Conservation (phyloP, 768 basidiomycete genomes). For the Pilatotrama ljubarskyi region DNA sequence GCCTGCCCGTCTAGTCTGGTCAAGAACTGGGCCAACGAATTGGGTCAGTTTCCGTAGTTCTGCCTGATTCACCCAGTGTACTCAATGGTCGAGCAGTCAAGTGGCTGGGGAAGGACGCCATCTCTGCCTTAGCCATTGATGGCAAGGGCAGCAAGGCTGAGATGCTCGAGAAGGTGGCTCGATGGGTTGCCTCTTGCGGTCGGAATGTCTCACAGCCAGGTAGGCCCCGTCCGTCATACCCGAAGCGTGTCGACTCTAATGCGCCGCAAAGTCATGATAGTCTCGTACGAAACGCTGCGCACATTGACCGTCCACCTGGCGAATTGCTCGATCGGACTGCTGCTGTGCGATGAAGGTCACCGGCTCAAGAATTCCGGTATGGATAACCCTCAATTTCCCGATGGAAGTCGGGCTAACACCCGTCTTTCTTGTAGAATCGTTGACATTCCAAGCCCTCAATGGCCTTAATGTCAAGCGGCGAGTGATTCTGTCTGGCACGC, state of each 20-base stretch:
- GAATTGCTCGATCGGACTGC: slow-evolving; percentile 79
- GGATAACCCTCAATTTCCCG: slow-evolving; percentile 6
- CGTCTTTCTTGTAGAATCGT: slow-evolving; percentile 57
- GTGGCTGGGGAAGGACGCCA: slow-evolving; percentile 88
- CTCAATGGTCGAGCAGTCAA: slow-evolving; percentile 59
- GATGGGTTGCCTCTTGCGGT: slow-evolving; percentile 89
- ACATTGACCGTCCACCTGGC: slow-evolving; percentile 75
- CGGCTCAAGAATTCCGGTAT: slow-evolving; percentile 92
- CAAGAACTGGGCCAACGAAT: slow-evolving; percentile 98
- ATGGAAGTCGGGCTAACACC: neutral
- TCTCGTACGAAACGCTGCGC: slow-evolving; percentile 95
- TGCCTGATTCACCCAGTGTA: neutral
- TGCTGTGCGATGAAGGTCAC: slow-evolving; percentile 98
- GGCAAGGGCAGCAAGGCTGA: slow-evolving; percentile 89
- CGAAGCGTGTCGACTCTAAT: neutral
- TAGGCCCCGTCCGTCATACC: slow-evolving; percentile 31
- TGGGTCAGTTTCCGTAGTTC: slow-evolving; percentile 49
- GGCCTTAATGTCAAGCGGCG: slow-evolving; percentile 83
- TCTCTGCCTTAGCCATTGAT: slow-evolving; percentile 86
- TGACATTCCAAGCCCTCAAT: slow-evolving; percentile 84
- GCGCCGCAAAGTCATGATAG: slow-evolving; percentile 80
- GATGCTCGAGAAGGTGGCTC: slow-evolving; percentile 72
- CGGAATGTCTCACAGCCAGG: slow-evolving; percentile 92
- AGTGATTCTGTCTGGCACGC: slow-evolving; percentile 92
- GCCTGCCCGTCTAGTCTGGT: slow-evolving; percentile 96